Conservation (phyloP, 208 protist species). For the Trypanosoma boissoni region DNA sequence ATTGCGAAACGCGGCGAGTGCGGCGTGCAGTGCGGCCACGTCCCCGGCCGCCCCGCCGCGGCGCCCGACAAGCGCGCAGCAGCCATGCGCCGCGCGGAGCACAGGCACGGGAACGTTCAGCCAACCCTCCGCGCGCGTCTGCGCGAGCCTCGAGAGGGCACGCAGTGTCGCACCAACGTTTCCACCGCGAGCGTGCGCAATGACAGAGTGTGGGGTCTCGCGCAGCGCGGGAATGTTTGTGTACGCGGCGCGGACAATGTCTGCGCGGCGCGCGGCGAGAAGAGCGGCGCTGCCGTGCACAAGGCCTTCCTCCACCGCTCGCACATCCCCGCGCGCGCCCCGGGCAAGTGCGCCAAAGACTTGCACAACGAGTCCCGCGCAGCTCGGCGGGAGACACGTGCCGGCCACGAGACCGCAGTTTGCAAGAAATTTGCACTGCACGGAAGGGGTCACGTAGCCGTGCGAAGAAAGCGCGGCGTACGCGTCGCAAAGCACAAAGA, state of each 20-base stretch:
- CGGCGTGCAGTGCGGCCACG: conserved; percentile 52
- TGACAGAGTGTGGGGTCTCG: conserved; percentile 70
- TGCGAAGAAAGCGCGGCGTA: conserved; percentile 14
- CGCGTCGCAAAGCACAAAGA: conserved; percentile 30
- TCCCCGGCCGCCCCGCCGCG: conserved; percentile 32
- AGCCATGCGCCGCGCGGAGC: conserved; percentile 34
- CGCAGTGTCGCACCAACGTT: conserved; percentile 37
- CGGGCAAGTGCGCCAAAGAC: conserved; percentile 28
- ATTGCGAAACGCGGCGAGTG: conserved; percentile 74
- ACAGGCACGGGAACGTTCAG: conserved; percentile 40
- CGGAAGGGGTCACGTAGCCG: conserved; percentile 22
- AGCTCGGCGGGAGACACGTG: conserved; percentile 13
- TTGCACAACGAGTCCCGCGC: conserved; percentile 25
- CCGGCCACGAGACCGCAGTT: conserved; percentile 51
- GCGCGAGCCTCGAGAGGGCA: conserved; percentile 43
- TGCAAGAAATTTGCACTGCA: conserved; percentile 71
- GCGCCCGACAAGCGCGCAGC: conserved; percentile 51
- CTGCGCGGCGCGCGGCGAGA: conserved; percentile 33
- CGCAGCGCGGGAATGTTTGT: conserved; percentile 27
- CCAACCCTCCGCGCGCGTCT: conserved; percentile 70
- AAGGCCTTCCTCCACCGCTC: conserved; percentile 57
- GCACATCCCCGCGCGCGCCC: conserved; percentile 19
- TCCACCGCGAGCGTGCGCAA: conserved; percentile 36
- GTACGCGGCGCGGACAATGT: conserved; percentile 46
- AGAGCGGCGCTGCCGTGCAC: conserved; percentile 60